phyloP scores from a whole-genome alignment of 495 filamentous ascomycete genomes.

The Penicillium silybi region DNA sequence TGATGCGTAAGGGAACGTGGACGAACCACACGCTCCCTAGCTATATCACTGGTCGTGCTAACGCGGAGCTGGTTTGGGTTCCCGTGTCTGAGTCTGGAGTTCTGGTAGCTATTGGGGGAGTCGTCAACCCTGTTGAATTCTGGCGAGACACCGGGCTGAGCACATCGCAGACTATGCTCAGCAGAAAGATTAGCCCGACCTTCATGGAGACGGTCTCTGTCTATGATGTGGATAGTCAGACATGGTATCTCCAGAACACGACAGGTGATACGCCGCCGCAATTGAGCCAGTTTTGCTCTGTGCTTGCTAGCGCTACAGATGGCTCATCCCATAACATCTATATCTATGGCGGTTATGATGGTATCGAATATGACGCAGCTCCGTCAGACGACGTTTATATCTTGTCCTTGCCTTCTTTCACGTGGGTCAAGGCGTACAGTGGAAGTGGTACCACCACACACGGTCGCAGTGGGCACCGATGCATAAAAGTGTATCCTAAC shows the following conservation, averaged over 20 bases:
- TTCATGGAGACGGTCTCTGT: constrained; percentile 65
- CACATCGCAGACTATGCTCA: constrained; percentile 37
- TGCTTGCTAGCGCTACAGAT: constrained; percentile 59
- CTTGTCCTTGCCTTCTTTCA: constrained; percentile 70
- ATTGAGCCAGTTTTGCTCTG: constrained; percentile 61
- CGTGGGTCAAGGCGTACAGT: constrained; percentile 60
- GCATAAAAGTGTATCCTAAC: constrained; percentile 65
- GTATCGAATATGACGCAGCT: constrained; percentile 27
- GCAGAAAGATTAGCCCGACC: constrained; percentile 47
- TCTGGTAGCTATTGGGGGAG: constrained; percentile 66
- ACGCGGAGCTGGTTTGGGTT: constrained; percentile 66
- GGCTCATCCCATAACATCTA: constrained; percentile 66
- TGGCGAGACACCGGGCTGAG: constrained; percentile 9
- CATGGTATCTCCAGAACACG: constrained; percentile 57
- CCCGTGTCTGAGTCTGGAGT: constrained; percentile 61
- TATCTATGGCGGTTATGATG: constrained; percentile 68
- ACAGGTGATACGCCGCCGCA: constrained; percentile 48
- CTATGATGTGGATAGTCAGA: constrained; percentile 59
- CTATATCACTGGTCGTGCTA: constrained; percentile 50
- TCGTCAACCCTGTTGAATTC: constrained; percentile 47
- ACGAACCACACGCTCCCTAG: constrained; percentile 51
- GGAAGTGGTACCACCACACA: constrained; percentile 43
- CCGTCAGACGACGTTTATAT: constrained; percentile 68
- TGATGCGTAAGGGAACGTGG: constrained; percentile 49
- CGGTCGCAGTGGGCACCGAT: constrained; percentile 60